Evolutionary conservation across 169 alveolate genomes (phyloP).

Genomic region (Babesia bovis): DNA sequence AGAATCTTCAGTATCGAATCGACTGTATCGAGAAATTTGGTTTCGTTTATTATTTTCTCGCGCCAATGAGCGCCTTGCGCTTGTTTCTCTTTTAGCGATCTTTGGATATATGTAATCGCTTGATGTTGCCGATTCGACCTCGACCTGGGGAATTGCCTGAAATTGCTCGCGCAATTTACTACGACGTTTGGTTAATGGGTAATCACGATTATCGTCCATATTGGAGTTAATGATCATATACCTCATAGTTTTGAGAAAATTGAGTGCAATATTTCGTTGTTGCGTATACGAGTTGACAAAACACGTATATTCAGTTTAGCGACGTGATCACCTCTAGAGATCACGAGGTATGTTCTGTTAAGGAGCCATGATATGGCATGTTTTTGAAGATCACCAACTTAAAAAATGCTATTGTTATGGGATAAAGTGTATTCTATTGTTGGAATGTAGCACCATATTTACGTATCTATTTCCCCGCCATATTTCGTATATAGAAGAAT

Average conservation of each 20-base stretch:
- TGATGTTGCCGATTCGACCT: not conserved
- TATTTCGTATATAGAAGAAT: not conserved
- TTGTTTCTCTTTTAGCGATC: not conserved
- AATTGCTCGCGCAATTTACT: constrained; percentile 29
- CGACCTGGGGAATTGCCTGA: not conserved
- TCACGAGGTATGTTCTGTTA: not conserved
- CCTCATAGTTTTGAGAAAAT: not conserved
- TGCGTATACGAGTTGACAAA: not conserved
- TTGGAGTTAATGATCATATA: not conserved
- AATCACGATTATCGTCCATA: constrained; percentile 13
- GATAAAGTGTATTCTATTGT: not conserved
- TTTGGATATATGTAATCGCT: not conserved
- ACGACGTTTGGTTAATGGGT: constrained; percentile 12
- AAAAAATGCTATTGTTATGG: not conserved
- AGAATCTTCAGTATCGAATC: constrained; percentile 17
- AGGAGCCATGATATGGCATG: not conserved
- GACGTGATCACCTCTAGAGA: not conserved
- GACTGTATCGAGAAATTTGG: not conserved
- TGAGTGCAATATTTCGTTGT: not conserved
- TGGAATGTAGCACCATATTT: constrained; percentile 27
- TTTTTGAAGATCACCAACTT: not conserved
- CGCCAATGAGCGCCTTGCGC: not conserved
- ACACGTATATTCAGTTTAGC: not conserved
- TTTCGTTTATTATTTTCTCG: constrained; percentile 14
- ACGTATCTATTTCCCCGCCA: not conserved